phyloP scores from a whole-genome alignment of 768 basidiomycete species.

The Pholiota conissans region DNA sequence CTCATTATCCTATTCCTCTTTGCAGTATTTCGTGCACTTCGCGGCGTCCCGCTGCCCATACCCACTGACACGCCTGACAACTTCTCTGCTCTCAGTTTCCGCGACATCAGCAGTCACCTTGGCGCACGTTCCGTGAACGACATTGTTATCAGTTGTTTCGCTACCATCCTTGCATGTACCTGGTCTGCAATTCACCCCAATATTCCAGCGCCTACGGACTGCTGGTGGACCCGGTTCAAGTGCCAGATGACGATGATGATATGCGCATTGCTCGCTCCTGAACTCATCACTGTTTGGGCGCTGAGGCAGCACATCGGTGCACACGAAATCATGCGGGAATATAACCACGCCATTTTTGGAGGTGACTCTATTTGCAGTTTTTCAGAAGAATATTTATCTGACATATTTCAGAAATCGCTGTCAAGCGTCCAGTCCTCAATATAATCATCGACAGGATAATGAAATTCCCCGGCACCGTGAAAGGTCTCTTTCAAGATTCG shows the following conservation, averaged over 20 bases:
- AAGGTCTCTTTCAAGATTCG: neutral
- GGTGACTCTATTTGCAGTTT: no score
- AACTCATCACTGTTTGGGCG: constrained; percentile 20
- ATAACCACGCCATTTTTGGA: constrained; percentile 1
- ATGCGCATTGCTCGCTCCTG: constrained; percentile 15
- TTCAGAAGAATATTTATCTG: no score
- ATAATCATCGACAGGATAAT: neutral
- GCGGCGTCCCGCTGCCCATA: neutral
- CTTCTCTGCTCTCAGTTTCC: neutral
- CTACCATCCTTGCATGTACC: constrained; percentile 9
- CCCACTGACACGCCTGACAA: neutral
- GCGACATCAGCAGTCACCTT: neutral
- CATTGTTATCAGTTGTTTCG: constrained; percentile 3
- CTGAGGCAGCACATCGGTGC: constrained; percentile 17
- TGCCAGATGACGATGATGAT: constrained; percentile 6
- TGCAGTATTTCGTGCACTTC: neutral
- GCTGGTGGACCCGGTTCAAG: neutral
- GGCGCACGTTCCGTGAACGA: neutral
- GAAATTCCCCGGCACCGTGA: no score
- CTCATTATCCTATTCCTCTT: neutral
- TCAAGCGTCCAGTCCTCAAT: neutral
- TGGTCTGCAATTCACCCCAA: constrained; percentile 15
- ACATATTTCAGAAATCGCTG: neutral
- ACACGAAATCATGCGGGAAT: constrained; percentile 3
- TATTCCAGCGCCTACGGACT: constrained; percentile 2